Base-by-base conservation (phyloP, 805 yeast genomes). In the Clavispora carvajalis region DNA sequence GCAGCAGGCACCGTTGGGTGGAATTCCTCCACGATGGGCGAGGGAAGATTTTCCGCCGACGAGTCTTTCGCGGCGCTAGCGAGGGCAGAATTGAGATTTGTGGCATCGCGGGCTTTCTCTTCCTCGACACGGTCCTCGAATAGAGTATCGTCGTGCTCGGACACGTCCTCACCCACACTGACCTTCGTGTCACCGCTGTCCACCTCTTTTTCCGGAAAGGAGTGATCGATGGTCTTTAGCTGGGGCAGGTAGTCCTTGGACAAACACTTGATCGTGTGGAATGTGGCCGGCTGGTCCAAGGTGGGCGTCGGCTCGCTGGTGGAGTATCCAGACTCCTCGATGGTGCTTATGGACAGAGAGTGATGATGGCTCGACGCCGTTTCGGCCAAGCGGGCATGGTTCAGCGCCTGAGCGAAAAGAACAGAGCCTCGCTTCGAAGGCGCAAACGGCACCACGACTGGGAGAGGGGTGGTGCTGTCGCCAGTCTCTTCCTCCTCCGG, bases 281-380 rank as follows among this genome's bases (percentile, higher is more conserved):
- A 54, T 5, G 56, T 47, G 13, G 58, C 60, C 5, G 55, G 55
- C 36, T 52, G 55, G n/a, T 48, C 45, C 29, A 57, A 40, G 9
- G 47, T 45, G 5, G 65, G 65, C 2, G 63, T 55, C 31, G 48
- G 54, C 21, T 55, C 59, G 36, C 40, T 40, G 22, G 50, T 43
- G 19, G 44, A 41, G 31, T 49, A 53, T n/a, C 52, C 51, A 6
- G 34, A 13, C 23, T 52, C 56, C 16, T 46, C 58, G 12, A 53
- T 43, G 16, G 63, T 55, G 26, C 54, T 43, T 12, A 53, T 37
- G 3, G 58, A 55, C 15, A 33, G 22, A 7, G 26, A 13, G 22
- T 15, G 11, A 11, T 22, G 13, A 22, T 28, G 29, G 16, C 4
- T 4, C 22, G 18, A 16, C 16, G 33, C 29, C n/a, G 36, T 11